Evolutionary conservation across 2,329 filamentous ascomycete species (phyloP), one percentile per base, ranked within the genome.

Genomic region (Fusarium guadeloupense): DNA sequence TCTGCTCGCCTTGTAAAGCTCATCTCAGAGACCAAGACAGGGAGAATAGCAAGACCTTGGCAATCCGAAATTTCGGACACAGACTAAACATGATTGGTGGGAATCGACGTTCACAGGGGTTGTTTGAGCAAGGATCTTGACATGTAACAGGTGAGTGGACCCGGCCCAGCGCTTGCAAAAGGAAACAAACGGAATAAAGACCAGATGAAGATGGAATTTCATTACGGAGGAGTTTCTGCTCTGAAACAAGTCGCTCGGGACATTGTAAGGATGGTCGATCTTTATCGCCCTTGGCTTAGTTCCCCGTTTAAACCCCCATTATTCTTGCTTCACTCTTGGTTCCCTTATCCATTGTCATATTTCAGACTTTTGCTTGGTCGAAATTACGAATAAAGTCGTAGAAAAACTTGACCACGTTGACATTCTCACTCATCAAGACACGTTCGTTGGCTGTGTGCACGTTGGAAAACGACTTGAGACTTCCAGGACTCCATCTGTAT

Each of bases 71-170:
- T 37, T 19, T 41, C 30, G 37, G 44, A 34, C 2, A 2, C 30
- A 21, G 1, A 0, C 9, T 9, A 4, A 1, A 8, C 13, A 14
- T 38, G 51, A 69, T 69, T 69, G 66, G 66, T 69, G 66, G 66
- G 54, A 69, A 59, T 31, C n/a, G 28, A 54, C n/a, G 9, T 26
- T 37, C 35, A 38, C 62, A 66, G 48, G 66, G 64, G 45, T 64
- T 42, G 19, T 53, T 35, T 13, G 28, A 31, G 21, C 44, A 37
- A 23, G 55, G 45, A 21, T 42, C 14, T 26, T 21, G 42, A 25
- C 33, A 41, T 68, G 66, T 69, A 59, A 64, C 66, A 69, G 66
- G 66, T 69, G 59, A 45, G 64, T 66, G 66, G 66, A 59, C 43
- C 59, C 50, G 35, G 60, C 49, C 49, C 30, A 43, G 38, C 35